These are phyloP conservation scores for Apiotrichum montevideense DNA, from an alignment of 1,284 basidiomycete genomes.

Conservation along the genomic window DNA sequence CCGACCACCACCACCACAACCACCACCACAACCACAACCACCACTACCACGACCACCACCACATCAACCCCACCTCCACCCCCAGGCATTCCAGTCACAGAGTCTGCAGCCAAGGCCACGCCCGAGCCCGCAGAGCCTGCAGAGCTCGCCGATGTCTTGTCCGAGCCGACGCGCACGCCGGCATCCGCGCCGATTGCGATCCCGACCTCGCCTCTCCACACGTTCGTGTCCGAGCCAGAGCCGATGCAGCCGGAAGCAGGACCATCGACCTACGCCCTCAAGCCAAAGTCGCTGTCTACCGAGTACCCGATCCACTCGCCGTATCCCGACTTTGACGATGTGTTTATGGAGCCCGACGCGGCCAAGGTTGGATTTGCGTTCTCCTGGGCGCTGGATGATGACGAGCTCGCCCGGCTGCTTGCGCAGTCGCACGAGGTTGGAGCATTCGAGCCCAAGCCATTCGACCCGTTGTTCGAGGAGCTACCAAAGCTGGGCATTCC, in stretches of 20 bases:
- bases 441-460: slow-evolving; percentile 36
- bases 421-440: slow-evolving; percentile 18
- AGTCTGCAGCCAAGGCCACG: neutral
- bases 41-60: slow-evolving; percentile 42
- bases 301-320: slow-evolving; percentile 56
- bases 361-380: slow-evolving; percentile 37
- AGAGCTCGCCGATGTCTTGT: neutral
- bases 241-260: slow-evolving; percentile 33
- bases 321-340: slow-evolving; percentile 79
- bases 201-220: neutral
- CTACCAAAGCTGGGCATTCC: slow-evolving; percentile 23
- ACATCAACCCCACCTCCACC: slow-evolving; percentile 1
- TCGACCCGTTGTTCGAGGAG: slow-evolving; percentile 24
- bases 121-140: neutral
- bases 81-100: slow-evolving; percentile 8
- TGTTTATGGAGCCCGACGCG: slow-evolving; percentile 33
- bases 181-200: too few relatives aligned
- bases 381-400: slow-evolving; percentile 27
- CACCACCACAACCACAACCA: slow-evolving; percentile 3
- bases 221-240: slow-evolving; percentile 1
- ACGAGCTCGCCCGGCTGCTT: slow-evolving; percentile 22
- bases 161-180: too few relatives aligned
- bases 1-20: slow-evolving; percentile 25
- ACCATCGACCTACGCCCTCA: slow-evolving; percentile 30
- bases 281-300: slow-evolving; percentile 15